Base-by-base conservation (phyloP, 352 stramenopile species). In the Saprolegnia parasitica region DNA sequence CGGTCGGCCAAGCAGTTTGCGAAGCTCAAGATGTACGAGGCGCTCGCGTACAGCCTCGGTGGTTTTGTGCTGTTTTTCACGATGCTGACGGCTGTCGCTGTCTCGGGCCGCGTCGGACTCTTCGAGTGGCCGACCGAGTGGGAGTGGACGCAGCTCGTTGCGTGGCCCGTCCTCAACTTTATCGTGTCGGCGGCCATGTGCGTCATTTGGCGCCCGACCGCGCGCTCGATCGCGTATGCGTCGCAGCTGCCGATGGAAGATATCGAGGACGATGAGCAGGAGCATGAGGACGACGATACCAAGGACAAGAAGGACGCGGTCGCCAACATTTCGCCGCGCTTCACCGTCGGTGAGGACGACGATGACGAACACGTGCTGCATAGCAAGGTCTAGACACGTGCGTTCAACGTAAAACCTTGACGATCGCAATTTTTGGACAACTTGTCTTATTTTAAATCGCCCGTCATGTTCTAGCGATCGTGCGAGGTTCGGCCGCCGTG, bases 81-180 rank as follows among this genome's bases (percentile, higher is more conserved):
- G 8, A 55, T 87, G 46, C 79, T 97, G n/a, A 96, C 88, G 4
- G 64, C 95, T 18, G 78, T 94, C 45, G 80, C 86, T 18, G 86
- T 95, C 39, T 91, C 79, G 72, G 39, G 85, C 66, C 84, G 81
- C 37, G 76, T 95, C 24, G 86, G 88, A 8, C 79, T 93, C 16
- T 96, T 96, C 56, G 89, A 93, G 71, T 96, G 87, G 89, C 84
- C 91, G 55, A 90, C 95, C 47, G 86, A 96, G 72, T 96, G 84
- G 81, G 84, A 95, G 67, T 97, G 90, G 90, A 91, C 93, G 78
- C 83, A 96, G 67, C 78, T 96, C n/a, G 89, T 97, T 39, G 87
- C 86, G 24, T 97, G 89, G 88, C 88, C 90, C 16, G 84, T 96
- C 50, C 79, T 97, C 47, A 96, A 97, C 74, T 97, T 97, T 63